Percentiles rank a stretch among this genome's conserved stretches.
Conservation (phyloP, 495 filamentous ascomycete species). For the Hypomontagnella submonticulosa region DNA sequence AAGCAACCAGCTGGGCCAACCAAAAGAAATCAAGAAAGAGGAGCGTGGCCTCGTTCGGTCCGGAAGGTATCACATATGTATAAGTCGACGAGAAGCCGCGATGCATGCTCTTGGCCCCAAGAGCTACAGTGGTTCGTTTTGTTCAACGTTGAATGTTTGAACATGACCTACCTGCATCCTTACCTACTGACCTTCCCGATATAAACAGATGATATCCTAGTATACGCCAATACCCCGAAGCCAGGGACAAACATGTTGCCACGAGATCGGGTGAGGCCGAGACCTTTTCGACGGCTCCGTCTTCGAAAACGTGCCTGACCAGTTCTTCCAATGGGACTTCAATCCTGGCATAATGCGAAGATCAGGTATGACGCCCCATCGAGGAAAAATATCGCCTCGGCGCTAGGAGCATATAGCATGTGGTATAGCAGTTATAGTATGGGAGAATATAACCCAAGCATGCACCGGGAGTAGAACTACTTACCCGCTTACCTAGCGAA, state of each 20-base stretch:
- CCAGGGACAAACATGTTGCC: slow-evolving; percentile 24
- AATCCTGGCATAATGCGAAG: too few relatives aligned
- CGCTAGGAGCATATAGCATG: slow-evolving; percentile 9
- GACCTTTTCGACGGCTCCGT: slow-evolving; percentile 10
- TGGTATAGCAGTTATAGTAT: slow-evolving; percentile 24
- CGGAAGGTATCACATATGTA: slow-evolving; percentile 9
- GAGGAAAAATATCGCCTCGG: not conserved
- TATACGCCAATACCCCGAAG: not conserved
- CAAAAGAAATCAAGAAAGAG: not conserved
- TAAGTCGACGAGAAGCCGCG: slow-evolving; percentile 11
- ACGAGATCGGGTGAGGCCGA: slow-evolving; percentile 40
- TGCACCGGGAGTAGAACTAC: too few relatives aligned
- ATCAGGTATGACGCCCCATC: not conserved
- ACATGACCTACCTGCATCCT: slow-evolving; percentile 33
- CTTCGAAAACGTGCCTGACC: slow-evolving; percentile 4
- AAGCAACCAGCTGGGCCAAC: slow-evolving; percentile 18
- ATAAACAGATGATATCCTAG: slow-evolving; percentile 22
- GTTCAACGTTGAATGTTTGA: slow-evolving; percentile 4
- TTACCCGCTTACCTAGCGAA: not conserved
- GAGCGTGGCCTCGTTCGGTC: slow-evolving; percentile 8
- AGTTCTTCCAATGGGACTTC: too few relatives aligned
- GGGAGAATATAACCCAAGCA: not conserved
- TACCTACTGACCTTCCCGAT: slow-evolving; percentile 40
- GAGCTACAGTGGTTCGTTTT: not conserved
- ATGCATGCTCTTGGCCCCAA: slow-evolving; percentile 10